Base-by-base conservation (phyloP, 1,139 yeast species). In the Zygosaccharomyces pseudobailii region DNA sequence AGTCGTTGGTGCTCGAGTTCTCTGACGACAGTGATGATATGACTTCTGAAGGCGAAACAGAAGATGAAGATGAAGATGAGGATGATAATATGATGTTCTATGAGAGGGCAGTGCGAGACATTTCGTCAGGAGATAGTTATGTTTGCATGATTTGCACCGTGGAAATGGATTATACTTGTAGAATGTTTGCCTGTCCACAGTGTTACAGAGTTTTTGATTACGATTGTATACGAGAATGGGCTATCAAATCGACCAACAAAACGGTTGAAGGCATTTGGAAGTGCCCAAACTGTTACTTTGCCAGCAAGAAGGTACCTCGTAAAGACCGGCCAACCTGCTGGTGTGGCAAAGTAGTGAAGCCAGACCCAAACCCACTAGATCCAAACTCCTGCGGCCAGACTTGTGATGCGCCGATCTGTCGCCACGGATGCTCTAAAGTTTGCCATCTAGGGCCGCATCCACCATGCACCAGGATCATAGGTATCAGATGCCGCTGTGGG, bases 381-480 rank as follows among this genome's bases (percentile, higher is more conserved):
- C 96, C 97, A 0, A 94, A 89, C 57, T 83, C 94, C 48, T 90
- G 97, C 72, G 96, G 96, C 5, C 89, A 85, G 65, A 74, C 88
- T 0, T 89, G 97, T 69, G 69, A 69, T 20, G 71, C 76, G 6
- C 51, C 53, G 7, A 57, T 48, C 5, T 87, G 96, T 65, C 76
- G 82, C 1, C 97, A 89, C 63, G 77, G 80, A 4, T 89, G 97
- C 62, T 69, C 87, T 3, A 69, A 80, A 7, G 74, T 76, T 19
- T 89, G 97, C 62, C 97, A 89, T 63, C 92, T 96, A 1, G 97
- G 96, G 0, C 85, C 89, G 3, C 97, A 90, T 65, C 83, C 88
- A 0, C 73, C 72, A 22, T 89, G 97, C 70, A 87, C 23, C 87
- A 92, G 28, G 64, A 84, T 67, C 88, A 92, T 1, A 87, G 92